phyloP scores from a whole-genome alignment of 2,329 filamentous ascomycete genomes.

The Penicillium sp. region DNA sequence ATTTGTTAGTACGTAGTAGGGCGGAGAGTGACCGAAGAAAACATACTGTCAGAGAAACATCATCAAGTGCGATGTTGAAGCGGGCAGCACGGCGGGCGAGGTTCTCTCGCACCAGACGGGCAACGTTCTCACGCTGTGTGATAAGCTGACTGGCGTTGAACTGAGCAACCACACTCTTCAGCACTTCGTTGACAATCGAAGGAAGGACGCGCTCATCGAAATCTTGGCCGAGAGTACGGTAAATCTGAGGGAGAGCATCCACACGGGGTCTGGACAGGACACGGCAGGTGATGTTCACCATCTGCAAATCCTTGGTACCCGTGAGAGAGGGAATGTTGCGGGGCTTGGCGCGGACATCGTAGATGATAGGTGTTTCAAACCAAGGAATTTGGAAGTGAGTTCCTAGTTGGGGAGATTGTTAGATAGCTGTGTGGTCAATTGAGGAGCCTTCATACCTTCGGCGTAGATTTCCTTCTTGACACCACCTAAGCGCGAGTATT shows the following conservation, averaged over 20 bases:
- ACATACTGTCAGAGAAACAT: constrained; percentile 90
- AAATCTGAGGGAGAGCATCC: constrained; percentile 90
- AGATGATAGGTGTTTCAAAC: constrained; percentile 95
- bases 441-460: constrained; percentile 66
- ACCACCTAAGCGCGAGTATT: constrained; percentile 89
- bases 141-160: constrained; percentile 99
- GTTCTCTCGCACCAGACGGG: constrained; percentile 87
- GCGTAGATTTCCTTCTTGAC: constrained; percentile 94
- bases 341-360: constrained; percentile 97
- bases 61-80: constrained; percentile 96
- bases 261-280: constrained; percentile 90
- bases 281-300: constrained; percentile 99
- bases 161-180: constrained; percentile 98
- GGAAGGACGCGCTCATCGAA: constrained; percentile 97
- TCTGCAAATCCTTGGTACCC: constrained; percentile 98
- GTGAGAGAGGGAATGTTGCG: constrained; percentile 95
- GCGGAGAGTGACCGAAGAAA: not conserved
- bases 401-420: constrained; percentile 52
- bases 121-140: constrained; percentile 97
- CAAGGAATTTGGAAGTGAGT: constrained; percentile 94
- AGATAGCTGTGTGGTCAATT: constrained; percentile 5
- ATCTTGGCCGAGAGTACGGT: constrained; percentile 90
- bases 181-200: constrained; percentile 96
- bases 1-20: constrained; percentile 7
- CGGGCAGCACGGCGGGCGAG: constrained; percentile 84